Evolutionary conservation across 768 basidiomycete genomes (phyloP), one percentile per base, ranked within the genome.

Genomic region (Naganishia vishniacii): DNA sequence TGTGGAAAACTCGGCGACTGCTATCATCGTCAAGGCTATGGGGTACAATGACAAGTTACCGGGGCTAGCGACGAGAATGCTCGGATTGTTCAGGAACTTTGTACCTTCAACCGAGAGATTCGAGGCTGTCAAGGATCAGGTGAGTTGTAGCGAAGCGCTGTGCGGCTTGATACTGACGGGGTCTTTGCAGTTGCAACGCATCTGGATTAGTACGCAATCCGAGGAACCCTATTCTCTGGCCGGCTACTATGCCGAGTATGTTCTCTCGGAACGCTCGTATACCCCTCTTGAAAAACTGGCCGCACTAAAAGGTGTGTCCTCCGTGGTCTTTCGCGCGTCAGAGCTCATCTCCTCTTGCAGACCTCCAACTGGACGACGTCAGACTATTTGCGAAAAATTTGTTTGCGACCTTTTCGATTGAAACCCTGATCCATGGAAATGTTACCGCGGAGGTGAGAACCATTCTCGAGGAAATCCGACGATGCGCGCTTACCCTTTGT

Each of bases 31-130:
- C 48, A 79, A 81, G 4, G 80, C 89, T 61, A 82, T 81, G 48
- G 95, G 95, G 5, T 98, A 94, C 79, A 93, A 91, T 72, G 92
- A 98, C 78, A 97, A 94, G 77, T 80, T 84, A 0, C 79, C 84
- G 7, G 84, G 88, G 1, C 82, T 98, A 37, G 82, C 85, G 5
- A 79, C 85, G 70, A 82, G 85, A 65, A 83, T 97, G 59, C 73
- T 93, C 41, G 83, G 85, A 67, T 84, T 84, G 68, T 79, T 87
- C 65, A 86, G 83, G 73, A 78, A 78, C 26, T 79, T 91, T 48
- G 79, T 82, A 68, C 80, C 92, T 29, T 81, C 84, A 68, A 78
- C 83, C 18, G 84, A 87, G 63, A 81, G 92, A 60, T 82, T 97
- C 64, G 82, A 81, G 45, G 83, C 94, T 29, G 84, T 92, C 74